Base-by-base conservation (phyloP, 2,329 filamentous ascomycete genomes). In the Xylariaceae sp. region DNA sequence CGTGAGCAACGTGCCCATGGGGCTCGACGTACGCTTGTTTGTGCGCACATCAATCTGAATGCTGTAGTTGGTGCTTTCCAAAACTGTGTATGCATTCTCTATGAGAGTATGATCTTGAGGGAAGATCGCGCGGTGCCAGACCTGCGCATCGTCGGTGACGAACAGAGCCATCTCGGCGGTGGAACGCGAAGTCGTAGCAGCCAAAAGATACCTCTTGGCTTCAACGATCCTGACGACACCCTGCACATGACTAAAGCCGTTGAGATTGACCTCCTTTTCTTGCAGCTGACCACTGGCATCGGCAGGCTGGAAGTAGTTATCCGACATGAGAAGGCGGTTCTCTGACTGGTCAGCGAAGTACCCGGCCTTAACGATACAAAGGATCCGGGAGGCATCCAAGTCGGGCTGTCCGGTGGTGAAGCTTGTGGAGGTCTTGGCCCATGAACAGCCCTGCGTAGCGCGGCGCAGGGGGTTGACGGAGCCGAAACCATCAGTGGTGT, bases 11-110 rank as follows among this genome's bases (percentile, higher is more conserved):
- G 88, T 85, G 33, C 94, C 95, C 82, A 96, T 93, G 0, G 87
- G 82, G 36, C 81, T 82, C 1, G 79, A 80, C 12, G 80, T 80
- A 42, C 75, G 76, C 38, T 77, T 77, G 11, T 78, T 79, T 1
- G 87, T 90, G 80, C 93, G 86, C 57, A 97, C 92, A 70, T 97
- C 92, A 50, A 99, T 85, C 72, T 97, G 93, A 62, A 99, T 91
- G 74, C 93, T 97, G 75, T 99, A 97, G 67, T 96, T 93, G 40
- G 94, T 97, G 64, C 92, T 94, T 72, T 97, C 93, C 39, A 99
- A 79, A 44, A 99, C 82, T 0, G 94, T 99, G 70, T 97, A 99
- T 2, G 89, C 90, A 66, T 93, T 83, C 67, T 96, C 88, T 56
- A 90, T 81, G 63, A 92, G 72, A 40, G 79, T 89, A 69, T 96